Base-by-base conservation (phyloP, 2,329 filamentous ascomycete genomes). In the Pyricularia sp. region DNA sequence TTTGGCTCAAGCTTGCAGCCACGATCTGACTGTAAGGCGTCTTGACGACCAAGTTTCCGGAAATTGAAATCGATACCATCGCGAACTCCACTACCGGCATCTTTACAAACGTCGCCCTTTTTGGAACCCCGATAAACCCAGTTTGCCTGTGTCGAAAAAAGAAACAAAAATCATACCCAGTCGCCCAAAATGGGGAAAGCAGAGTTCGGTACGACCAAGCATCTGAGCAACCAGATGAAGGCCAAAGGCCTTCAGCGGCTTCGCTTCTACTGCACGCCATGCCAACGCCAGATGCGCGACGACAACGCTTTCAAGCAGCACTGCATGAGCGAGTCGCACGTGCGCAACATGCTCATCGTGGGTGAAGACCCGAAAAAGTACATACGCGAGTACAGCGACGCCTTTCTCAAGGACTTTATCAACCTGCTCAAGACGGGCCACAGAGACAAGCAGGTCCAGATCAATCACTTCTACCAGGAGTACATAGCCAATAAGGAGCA, bases 391-490 rank as follows among this genome's bases (percentile, higher is more conserved):
- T 98, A 88, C 82, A 92, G 88, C 78, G 86, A 86, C 71, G 87
- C 96, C 67, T 99, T 88, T 82, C 92, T 87, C 78, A 87, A 86
- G 70, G 87, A 97, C 73, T 99, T 99, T 78, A 81, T 91, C 71
- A 85, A 86, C 69, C 83, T 95, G 1, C 83, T 99, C 7, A 86
- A 88, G 69, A 97, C 94, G 0, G 87, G 90, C 0, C 95, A 99
- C 75, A 93, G 93, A 71, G 93, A 97, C 79, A 99, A 99, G 79
- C 86, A 88, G 74, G 89, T 98, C 1, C 86, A 94, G 42, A 87
- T 94, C 67, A 99, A 99, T 76, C 89, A 92, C 71, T 98, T 98
- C 78, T 99, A 99, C 79, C 93, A 98, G 77, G 90, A 94, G 76
- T 95, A 97, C 75, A 97, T 98, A 73, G 85, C 88, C 20, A 90